Evolutionary conservation across 2,329 filamentous ascomycete genomes (phyloP), one percentile per base, ranked within the genome.

Genomic region (Reticulascus tulasneorum): DNA sequence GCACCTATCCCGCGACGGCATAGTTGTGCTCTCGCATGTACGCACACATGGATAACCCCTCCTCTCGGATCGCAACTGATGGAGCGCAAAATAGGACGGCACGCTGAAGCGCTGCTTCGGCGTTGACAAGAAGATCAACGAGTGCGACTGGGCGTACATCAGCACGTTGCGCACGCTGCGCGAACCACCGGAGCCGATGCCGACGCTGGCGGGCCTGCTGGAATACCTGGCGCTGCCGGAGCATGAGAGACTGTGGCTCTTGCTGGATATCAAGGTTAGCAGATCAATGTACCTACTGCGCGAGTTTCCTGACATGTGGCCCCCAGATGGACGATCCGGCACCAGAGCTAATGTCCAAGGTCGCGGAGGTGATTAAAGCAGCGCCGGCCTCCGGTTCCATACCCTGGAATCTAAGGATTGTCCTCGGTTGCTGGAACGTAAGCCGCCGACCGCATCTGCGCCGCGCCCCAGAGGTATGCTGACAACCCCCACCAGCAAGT

Each of bases 21-120:
- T 94, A 0, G 84, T 94, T 1, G 86, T 97, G 9, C 64, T 97
- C 25, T 87, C 84, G 29, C 89, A 94, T 67, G 84, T 86, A 62
- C 57, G 71, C 53, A n/a, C n/a, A n/a, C n/a, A n/a, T n/a, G n/a
- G n/a, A 15, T 6, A 19, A 8, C 5, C 11, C 23, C 16, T 17
- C 19, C 16, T 23, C 17, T 16, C 20, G 10, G 9, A 24, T 20
- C 21, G 33, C 25, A 35, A 11, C 16, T 32, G 21, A 22, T 21
- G 13, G 26, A 17, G 25, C 5, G n/a, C 11, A 30, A 17, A 24
- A 38, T 42, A 89, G 78, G 90, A 96, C 55, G 66, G 76, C 6
- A 81, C 77, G 4, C 68, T 96, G 22, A 82, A 85, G 58, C 77
- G 91, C 29, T 94, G 88, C 60, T 96, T 85, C 56, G 89, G 89